Conservation (phyloP, 345 rosid genomes). For the Syzygium aqueum region DNA sequence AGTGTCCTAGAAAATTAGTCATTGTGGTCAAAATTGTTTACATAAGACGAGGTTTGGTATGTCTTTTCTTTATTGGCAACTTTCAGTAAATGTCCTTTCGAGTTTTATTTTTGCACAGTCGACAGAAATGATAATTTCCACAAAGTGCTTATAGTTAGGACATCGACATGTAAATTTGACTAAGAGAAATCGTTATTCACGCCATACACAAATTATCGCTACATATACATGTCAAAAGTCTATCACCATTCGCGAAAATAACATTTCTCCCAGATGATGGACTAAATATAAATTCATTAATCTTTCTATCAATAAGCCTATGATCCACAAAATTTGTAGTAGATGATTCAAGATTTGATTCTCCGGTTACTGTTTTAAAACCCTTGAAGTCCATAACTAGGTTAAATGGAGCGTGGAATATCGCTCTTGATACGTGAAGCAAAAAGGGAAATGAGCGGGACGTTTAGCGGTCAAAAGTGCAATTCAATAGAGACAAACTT, state of each 20-base stretch:
- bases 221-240: background rate
- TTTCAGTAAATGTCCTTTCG: too few species aligned
- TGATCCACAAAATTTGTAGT: background rate
- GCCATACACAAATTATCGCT: too few species aligned
- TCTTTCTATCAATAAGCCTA: background rate
- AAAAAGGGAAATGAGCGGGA: background rate
- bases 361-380: background rate
- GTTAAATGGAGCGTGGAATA: background rate
- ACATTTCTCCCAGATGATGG: background rate
- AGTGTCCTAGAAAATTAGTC: too few species aligned
- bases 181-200: too few species aligned
- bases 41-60: too few species aligned
- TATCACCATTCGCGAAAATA: background rate
- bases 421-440: background rate
- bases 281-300: background rate
- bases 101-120: too few species aligned
- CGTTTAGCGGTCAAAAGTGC: background rate
- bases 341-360: background rate
- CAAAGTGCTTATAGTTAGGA: too few species aligned
- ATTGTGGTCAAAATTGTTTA: too few species aligned
- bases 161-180: too few species aligned
- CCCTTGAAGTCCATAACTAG: background rate
- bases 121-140: too few species aligned
- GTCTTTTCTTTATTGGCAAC: too few species aligned
- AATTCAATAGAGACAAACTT: background rate